Base-by-base conservation (phyloP, 108 stramenopile species). In the Mayamaea pseudoterrestris region DNA sequence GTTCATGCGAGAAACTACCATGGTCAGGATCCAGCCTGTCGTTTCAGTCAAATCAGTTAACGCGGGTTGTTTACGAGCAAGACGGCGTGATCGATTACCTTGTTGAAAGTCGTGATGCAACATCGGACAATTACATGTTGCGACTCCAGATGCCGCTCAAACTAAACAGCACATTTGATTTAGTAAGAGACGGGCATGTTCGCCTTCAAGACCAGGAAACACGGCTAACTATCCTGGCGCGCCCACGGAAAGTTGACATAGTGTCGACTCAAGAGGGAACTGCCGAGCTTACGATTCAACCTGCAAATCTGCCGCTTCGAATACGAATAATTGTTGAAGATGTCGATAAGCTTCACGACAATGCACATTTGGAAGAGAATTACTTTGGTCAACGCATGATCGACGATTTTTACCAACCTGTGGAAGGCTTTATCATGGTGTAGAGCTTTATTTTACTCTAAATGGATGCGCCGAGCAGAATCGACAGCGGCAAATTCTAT, bases 271-370 rank as follows among this genome's bases (percentile, higher is more conserved):
- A 47, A 27, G 28, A 49, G 22, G 35, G 39, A 49, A 17, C 35
- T 28, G 28, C 48, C 20, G 30, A 12, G 47, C 16, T 55, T 11
- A 12, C 21, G 26, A 32, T 48, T 21, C 30, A 32, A 5, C 7
- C 47, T 17, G 16, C 31, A 13, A n/a, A 27, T 11, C 34, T 61
- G 13, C 53, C 56, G 6, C 43, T 66, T 3, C 53, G 66, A 5
- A 27, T 74, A 9, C 51, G 78, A 44, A 44, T 74, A 7, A 72
- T 80, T 50, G 48, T 72, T 8, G 78, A 80, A 35, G 62, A 75
- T 44, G 45, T 71, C 13, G 74, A 80, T 24, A 53, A 41, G 1
- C 63, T 75, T 49, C 71, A 75, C 36, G 41, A 57, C 24, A 65
- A 65, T 9, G 68, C 44, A 14, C 13, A 44, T 18, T 41, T 65